Evolutionary conservation across 305 asterid genomes (phyloP).

Genomic region (Fraxinus albicans): DNA sequence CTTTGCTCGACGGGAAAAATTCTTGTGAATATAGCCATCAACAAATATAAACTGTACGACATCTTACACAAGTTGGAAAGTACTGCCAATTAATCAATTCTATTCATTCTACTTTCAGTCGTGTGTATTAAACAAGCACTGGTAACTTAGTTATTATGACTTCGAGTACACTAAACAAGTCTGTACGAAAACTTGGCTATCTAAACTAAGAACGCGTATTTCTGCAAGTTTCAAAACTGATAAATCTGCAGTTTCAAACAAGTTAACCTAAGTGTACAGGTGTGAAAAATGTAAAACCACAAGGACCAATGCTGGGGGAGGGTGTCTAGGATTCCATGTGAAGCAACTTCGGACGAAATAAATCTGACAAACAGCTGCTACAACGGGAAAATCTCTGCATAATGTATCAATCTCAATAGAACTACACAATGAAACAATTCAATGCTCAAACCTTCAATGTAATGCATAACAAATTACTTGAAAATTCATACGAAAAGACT

Average conservation of each 20-base stretch:
- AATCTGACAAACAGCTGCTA: not conserved
- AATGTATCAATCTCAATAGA: not conserved
- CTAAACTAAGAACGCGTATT: not conserved
- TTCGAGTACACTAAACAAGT: not conserved
- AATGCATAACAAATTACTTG: not conserved
- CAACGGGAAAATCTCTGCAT: not conserved
- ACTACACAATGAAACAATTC: not conserved
- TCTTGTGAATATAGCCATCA: not conserved
- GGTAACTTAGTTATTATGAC: not conserved
- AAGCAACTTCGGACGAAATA: not conserved
- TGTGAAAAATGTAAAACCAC: not conserved
- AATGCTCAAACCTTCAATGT: not conserved
- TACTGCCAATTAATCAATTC: not conserved
- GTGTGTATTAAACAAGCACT: not conserved
- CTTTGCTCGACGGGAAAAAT: not conserved
- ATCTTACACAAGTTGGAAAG: not conserved
- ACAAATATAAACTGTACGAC: not conserved
- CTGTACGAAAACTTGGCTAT: not conserved
- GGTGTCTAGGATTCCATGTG: not conserved
- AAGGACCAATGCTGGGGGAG: not conserved
- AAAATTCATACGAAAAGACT: not conserved
- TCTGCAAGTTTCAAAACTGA: not conserved
- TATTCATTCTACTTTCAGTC: not conserved
- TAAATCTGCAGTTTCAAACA: not conserved
- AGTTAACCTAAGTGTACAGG: not conserved